These are phyloP conservation scores for Aphanomyces cochlioides DNA, from an alignment of 352 stramenopile genomes.

Conservation along the genomic window DNA sequence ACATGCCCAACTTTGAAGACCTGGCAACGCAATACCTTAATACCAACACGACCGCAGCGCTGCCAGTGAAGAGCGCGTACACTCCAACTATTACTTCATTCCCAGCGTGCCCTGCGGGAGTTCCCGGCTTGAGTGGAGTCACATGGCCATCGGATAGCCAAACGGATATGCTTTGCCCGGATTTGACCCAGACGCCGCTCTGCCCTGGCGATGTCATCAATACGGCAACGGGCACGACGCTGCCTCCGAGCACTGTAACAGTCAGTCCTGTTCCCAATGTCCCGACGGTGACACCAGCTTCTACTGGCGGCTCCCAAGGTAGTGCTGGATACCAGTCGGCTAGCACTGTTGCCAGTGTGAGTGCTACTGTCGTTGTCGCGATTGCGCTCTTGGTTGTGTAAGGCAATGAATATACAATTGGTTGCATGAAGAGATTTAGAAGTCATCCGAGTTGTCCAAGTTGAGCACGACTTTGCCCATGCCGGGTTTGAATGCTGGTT, in stretches of 20 bases:
- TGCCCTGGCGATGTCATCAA: slow-evolving; percentile 25
- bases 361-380: not conserved
- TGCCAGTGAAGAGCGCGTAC: not conserved
- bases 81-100: slow-evolving; percentile 16
- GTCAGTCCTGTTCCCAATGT: not conserved
- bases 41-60: not conserved
- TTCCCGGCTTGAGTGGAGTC: slow-evolving; percentile 38
- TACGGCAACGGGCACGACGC: not conserved
- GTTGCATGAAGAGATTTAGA: slow-evolving; percentile 39
- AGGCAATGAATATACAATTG: not conserved
- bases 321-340: not conserved
- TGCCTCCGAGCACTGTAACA: not conserved
- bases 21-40: slow-evolving; percentile 44
- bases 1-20: slow-evolving; percentile 75
- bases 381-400: not conserved
- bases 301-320: not conserved
- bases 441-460: slow-evolving; percentile 72
- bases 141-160: slow-evolving; percentile 34
- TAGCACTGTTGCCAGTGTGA: not conserved
- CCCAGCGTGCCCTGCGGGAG: slow-evolving; percentile 37
- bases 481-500: slow-evolving; percentile 93
- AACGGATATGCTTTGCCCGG: slow-evolving; percentile 27
- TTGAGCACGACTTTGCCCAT: slow-evolving; percentile 85
- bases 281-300: not conserved
- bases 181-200: slow-evolving; percentile 23